phyloP scores from a whole-genome alignment of 345 rosid genomes.

The Ceriops tagal region DNA sequence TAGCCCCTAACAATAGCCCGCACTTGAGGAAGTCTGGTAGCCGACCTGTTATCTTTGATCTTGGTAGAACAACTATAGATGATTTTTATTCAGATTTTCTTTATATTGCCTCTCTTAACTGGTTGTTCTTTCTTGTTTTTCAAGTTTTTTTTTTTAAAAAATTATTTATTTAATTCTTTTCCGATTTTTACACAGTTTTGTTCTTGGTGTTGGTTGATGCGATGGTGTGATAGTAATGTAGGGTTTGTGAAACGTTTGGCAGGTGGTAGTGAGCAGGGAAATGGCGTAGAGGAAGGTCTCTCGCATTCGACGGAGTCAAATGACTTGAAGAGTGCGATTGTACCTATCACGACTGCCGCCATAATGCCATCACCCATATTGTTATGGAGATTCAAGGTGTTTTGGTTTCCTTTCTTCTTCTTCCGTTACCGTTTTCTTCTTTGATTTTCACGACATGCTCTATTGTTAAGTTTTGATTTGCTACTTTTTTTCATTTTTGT shows the following conservation, averaged over 20 bases:
- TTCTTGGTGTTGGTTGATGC: no score
- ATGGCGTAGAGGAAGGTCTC: conserved; percentile 50
- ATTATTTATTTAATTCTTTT: not conserved
- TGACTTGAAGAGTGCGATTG: conserved; percentile 44
- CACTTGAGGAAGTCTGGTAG: conserved; percentile 89
- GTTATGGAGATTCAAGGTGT: conserved; percentile 83
- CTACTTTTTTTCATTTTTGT: not conserved
- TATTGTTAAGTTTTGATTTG: not conserved
- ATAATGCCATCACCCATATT: conserved; percentile 67
- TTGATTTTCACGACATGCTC: conserved; percentile 1
- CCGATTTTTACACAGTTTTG: no score
- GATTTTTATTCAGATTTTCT: not conserved
- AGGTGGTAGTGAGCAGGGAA: conserved; percentile 47
- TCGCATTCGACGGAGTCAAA: conserved; percentile 38
- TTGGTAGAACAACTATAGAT: conserved; percentile 39
- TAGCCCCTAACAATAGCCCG: conserved; percentile 56
- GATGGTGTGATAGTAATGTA: no score
- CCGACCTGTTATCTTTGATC: conserved; percentile 58
- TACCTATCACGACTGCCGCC: conserved; percentile 43
- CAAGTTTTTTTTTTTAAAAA: not conserved
- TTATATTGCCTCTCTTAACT: not conserved
- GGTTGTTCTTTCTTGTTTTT: not conserved
- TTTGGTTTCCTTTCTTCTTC: conserved; percentile 5
- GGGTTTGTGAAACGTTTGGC: conserved; percentile 15
- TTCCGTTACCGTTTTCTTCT: not conserved